Evolutionary conservation across 1,284 basidiomycete species (phyloP).

Genomic region (Singerocomus inundabilis): DNA sequence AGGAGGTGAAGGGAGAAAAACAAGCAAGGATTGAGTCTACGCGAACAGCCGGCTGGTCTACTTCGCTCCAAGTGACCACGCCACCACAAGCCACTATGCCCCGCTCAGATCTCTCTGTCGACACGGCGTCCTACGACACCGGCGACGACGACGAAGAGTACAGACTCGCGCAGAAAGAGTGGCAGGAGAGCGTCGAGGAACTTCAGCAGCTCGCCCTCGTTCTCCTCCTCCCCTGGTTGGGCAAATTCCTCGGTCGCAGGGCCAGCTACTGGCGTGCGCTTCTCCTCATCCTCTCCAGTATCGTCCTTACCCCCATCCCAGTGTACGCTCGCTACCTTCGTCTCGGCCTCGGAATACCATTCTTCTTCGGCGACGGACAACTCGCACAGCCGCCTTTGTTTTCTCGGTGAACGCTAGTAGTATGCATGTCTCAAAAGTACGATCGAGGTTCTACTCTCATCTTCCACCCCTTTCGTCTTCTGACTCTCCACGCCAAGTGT

Average conservation of each 20-base stretch:
- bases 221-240: constrained; percentile 81
- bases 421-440: constrained; percentile 27
- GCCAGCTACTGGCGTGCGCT: constrained; percentile 83
- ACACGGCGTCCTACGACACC: constrained; percentile 46
- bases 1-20: constrained; percentile 14
- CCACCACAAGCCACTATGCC: constrained; percentile 34
- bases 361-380: constrained; percentile 53
- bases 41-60: constrained; percentile 7
- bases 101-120: constrained; percentile 44
- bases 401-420: constrained; percentile 16
- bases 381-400: constrained; percentile 23
- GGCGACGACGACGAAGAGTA: constrained; percentile 67
- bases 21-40: constrained; percentile 1
- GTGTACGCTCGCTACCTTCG: constrained; percentile 72
- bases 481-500: constrained; percentile 39
- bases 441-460: constrained; percentile 25
- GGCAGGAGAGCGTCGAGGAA: constrained; percentile 87
- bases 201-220: constrained; percentile 78
- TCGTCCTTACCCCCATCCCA: constrained; percentile 33
- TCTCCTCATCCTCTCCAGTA: constrained; percentile 5
- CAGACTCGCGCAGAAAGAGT: constrained; percentile 81
- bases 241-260: constrained; percentile 84
- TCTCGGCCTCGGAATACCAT: constrained; percentile 64
- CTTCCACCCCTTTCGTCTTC: constrained; percentile 33
- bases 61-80: constrained; percentile 4